Conservation (phyloP, 2,329 filamentous ascomycete genomes). For the Ophiostoma himal-ulmi region DNA sequence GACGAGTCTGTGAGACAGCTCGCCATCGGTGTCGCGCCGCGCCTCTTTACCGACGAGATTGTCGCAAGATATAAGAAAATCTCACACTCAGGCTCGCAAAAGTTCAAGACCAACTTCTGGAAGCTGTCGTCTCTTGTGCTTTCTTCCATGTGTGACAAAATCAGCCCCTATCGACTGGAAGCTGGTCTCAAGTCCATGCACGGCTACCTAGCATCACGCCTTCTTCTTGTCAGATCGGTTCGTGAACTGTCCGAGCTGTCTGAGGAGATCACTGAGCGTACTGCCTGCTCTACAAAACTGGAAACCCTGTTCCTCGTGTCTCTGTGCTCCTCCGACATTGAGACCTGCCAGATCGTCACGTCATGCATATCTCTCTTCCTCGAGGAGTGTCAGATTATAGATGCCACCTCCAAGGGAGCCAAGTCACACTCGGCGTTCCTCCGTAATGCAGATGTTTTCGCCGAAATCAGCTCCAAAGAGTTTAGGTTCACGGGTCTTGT, state of each 20-base stretch:
- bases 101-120: constrained; percentile 46
- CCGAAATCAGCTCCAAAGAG: constrained; percentile 56
- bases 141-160: constrained; percentile 45
- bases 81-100: constrained; percentile 35
- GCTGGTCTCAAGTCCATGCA: constrained; percentile 44
- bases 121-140: constrained; percentile 45
- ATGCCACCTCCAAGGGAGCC: constrained; percentile 44
- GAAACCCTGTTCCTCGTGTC: constrained; percentile 59
- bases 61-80: constrained; percentile 36
- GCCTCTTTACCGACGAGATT: constrained; percentile 40
- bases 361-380: constrained; percentile 56
- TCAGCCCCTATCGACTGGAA: constrained; percentile 41
- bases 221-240: constrained; percentile 47
- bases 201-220: constrained; percentile 51
- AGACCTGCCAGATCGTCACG: constrained; percentile 59
- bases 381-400: constrained; percentile 54
- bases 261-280: constrained; percentile 51
- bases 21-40: constrained; percentile 44
- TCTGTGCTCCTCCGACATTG: constrained; percentile 59
- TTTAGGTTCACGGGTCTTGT: constrained; percentile 64
- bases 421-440: constrained; percentile 50
- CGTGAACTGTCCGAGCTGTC: constrained; percentile 49
- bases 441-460: constrained; percentile 56
- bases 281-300: constrained; percentile 47
- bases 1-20: constrained; percentile 46